Evolutionary conservation across 805 yeast genomes (phyloP), one percentile per base, ranked within the genome.

Genomic region (Zygosaccharomyces pseudorouxii): DNA sequence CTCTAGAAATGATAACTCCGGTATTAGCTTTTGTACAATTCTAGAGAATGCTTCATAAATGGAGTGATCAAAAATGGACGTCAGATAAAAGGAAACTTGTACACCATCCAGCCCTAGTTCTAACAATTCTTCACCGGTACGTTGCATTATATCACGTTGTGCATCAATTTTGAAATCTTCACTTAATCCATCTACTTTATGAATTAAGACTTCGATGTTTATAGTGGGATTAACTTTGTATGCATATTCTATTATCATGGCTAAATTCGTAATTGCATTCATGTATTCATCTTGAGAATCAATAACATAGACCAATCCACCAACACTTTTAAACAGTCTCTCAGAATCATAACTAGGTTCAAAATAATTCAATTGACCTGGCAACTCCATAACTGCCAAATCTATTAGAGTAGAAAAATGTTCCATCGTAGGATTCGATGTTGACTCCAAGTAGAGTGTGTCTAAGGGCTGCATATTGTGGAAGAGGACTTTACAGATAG

Each of bases 391-490:
- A 14, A 92, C 90, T 2, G 89, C 83, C 39, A 92, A 71, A 63
- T 90, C 93, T 36, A 90, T 87, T 45, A 92, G 73, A 8, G 97
- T 87, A 42, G 82, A 78, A 63, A 89, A 86, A 59, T 80, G 86
- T 59, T 89, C 96, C 11, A 85, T 77, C 3, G 95, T 86, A 3
- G 97, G 97, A 59, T 83, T 86, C 2, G 95, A 79, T 0, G 99
- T 92, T 45, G 90, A 81, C 58, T 92, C 98, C 47, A 93, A 70
- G 60, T 92, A 92, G 40, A 92, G 68, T 0, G 98, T 90, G 60
- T 92, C 97, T 52, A 89, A 72, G 1, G 99, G 97, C 62, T 87
- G 96, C 95, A 93, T 89, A 63, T 88, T 86, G 66, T 92, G 96
- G 68, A 93, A 93, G 1, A 93, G 95, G 11, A 93, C 98, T 63